A percentile compares a stretch with the other conserved stretches of the same genome.
phyloP scores from a whole-genome alignment of 345 rosid species.

The Syzygium grande region DNA sequence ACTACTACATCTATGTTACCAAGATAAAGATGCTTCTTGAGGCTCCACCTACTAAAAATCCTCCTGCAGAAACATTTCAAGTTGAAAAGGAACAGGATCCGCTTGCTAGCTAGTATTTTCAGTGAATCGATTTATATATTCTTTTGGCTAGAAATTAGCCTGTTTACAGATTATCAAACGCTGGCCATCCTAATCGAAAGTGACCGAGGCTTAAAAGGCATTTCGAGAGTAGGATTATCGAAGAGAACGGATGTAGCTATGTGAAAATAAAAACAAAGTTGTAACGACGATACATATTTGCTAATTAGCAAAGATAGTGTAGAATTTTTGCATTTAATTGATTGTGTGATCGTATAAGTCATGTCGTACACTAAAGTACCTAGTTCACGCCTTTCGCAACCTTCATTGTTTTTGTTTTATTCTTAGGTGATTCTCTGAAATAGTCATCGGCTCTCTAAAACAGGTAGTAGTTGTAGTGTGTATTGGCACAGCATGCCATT shows the following conservation, averaged over 20 bases:
- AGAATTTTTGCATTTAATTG: too few species aligned
- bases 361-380: too few species aligned
- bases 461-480: not conserved
- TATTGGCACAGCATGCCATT: constrained; percentile 12
- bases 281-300: not conserved
- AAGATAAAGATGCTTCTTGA: not conserved
- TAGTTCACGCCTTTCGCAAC: too few species aligned
- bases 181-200: not conserved
- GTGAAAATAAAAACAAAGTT: not conserved
- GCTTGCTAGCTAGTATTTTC: not conserved
- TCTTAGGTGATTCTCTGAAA: too few species aligned
- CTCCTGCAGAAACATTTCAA: not conserved
- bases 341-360: not conserved
- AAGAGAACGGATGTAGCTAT: not conserved
- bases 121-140: too few species aligned
- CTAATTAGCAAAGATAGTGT: not conserved
- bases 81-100: not conserved
- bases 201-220: not conserved
- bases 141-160: not conserved
- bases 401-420: too few species aligned
- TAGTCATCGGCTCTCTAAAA: not conserved
- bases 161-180: not conserved
- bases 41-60: not conserved
- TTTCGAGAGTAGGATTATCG: not conserved
- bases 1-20: not conserved